Evolutionary conservation across 192 early-diverging fungal species (phyloP).

Genomic region (Backusella liffmaniae): DNA sequence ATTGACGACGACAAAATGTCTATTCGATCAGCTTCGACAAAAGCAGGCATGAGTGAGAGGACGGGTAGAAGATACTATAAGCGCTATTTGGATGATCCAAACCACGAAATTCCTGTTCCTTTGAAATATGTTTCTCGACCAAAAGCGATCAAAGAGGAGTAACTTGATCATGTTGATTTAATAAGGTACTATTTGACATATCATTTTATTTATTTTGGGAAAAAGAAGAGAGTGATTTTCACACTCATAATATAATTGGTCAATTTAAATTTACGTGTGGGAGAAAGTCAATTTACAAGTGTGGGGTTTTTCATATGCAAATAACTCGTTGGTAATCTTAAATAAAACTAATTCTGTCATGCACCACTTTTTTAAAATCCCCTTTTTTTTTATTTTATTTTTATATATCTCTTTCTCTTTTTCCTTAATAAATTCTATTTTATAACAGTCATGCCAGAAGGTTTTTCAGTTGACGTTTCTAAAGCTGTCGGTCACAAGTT

Average conservation of each 20-base stretch:
- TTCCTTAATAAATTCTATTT: slow-evolving; percentile 8
- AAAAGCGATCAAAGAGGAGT: too few relatives aligned
- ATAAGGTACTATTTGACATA: too few relatives aligned
- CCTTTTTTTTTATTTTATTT: background rate
- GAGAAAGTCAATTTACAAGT: background rate
- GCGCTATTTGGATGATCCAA: too few relatives aligned
- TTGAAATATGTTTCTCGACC: too few relatives aligned
- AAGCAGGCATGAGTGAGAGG: too few relatives aligned
- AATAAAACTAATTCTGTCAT: background rate
- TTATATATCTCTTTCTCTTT: background rate
- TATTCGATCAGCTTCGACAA: too few relatives aligned
- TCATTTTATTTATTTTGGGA: background rate
- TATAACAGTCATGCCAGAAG: slow-evolving; percentile 17
- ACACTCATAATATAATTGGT: background rate
- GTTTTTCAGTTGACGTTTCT: slow-evolving; percentile 45
- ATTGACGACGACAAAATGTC: too few relatives aligned
- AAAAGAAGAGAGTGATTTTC: background rate
- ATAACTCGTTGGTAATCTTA: background rate
- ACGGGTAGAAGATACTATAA: too few relatives aligned
- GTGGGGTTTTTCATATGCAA: background rate
- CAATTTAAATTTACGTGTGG: slow-evolving; percentile 1
- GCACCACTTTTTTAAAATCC: background rate
- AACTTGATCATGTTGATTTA: too few relatives aligned
- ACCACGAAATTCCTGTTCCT: too few relatives aligned
- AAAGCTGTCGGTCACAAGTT: slow-evolving; percentile 57